Evolutionary conservation across 192 early-diverging fungal genomes (phyloP).

Genomic region (Paraglomus brasilianum): DNA sequence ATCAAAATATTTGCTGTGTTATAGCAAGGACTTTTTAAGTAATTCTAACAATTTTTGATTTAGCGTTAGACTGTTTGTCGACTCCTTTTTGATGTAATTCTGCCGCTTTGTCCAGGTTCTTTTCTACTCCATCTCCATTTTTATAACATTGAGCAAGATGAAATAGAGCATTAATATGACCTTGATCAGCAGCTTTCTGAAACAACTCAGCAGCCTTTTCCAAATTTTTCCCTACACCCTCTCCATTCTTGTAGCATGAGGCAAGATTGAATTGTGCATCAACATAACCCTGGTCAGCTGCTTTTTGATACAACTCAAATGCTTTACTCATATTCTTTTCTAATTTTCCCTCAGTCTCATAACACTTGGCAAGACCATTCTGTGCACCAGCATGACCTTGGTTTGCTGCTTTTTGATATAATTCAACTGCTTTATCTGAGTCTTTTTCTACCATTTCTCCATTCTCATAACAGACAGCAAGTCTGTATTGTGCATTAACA

Average conservation of each 20-base stretch:
- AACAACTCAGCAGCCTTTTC: conserved; percentile 36
- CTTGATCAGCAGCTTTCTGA: conserved; percentile 39
- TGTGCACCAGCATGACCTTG: conserved; percentile 32
- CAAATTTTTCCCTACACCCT: conserved; percentile 33
- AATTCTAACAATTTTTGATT: too few relatives aligned
- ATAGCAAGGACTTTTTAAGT: too few relatives aligned
- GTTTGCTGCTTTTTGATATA: conserved; percentile 55
- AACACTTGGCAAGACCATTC: background rate
- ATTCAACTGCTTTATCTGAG: conserved; percentile 58
- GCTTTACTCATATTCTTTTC: background rate
- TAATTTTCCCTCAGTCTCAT: background rate
- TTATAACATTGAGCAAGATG: conserved; percentile 3
- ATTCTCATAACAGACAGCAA: conserved; percentile 74
- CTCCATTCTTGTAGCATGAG: conserved; percentile 39
- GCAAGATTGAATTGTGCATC: conserved; percentile 39
- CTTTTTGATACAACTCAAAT: background rate
- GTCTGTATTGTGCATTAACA: conserved; percentile 52
- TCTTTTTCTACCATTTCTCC: conserved; percentile 57
- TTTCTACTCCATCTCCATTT: background rate
- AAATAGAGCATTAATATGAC: conserved; percentile 23
- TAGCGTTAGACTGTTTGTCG: too few relatives aligned
- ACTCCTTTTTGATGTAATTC: background rate
- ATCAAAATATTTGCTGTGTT: too few relatives aligned
- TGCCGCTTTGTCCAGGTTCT: background rate
- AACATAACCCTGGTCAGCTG: conserved; percentile 14